Evolutionary conservation across 352 stramenopile species (phyloP), one percentile per base, ranked within the genome.

Genomic region (Pythium volutum): DNA sequence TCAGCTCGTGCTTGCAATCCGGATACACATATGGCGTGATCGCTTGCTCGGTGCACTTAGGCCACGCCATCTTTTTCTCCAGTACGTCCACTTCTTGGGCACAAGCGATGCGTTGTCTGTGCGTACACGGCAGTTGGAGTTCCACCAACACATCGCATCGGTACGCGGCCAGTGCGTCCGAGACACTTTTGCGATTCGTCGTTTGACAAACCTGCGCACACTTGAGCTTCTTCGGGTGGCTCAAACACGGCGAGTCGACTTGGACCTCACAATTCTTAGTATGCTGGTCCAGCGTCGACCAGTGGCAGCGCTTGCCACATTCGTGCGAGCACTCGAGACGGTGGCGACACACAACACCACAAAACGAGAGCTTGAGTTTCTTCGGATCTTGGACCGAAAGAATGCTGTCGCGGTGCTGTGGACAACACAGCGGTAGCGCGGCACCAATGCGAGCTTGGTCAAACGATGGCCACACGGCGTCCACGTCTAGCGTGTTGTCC

Each of bases 341-440:
- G 47, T 76, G 62, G 0, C 70, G 66, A 41, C 88, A 96, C n/a
- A 88, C 42, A 18, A 93, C 74, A 5, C 64, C 62, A 59, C 88
- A 96, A 70, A 95, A 96, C 4, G 75, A 74, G 6, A 95, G 78
- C 29, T 80, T 25, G 70, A 71, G 20, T 36, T 62, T 7, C 75
- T 74, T 47, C 66, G 78, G 31, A 70, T 52, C 25, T 49, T 52
- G 36, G 6, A 57, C 64, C 6, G 16, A 58, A 20, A 39, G 53
- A 18, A 69, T 69, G 3, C 68, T 84, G 12, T 60, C 48, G 23
- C 77, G 79, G 67, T 96, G 85, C 33, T 76, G 64, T 18, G 87
- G 85, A 26, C 87, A 96, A 38, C 87, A 95, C n/a, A 96, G 69
- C 20, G 85, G 87, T 15, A 96, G 62, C 27, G 69, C 42, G 34